Evolutionary conservation across 2,329 filamentous ascomycete species (phyloP).

Genomic region (Cryphonectria radicalis): DNA sequence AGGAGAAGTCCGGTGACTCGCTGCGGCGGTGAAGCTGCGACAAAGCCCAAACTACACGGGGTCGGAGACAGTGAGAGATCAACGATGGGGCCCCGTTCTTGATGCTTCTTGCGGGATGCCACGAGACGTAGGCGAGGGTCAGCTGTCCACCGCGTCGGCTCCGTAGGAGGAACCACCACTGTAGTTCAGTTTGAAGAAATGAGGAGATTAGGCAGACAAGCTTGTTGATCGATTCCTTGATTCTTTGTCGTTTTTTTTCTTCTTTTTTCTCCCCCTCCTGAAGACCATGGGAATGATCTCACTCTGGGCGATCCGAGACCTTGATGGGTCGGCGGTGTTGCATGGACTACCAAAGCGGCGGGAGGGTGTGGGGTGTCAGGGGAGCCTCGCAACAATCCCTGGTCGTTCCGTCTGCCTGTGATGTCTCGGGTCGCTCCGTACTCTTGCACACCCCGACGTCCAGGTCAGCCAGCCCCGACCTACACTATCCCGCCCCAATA

Average conservation of each 20-base stretch:
- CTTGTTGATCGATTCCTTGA: neutral
- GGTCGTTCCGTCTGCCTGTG: neutral
- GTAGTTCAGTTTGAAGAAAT: neutral
- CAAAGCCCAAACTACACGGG: constrained; percentile 16
- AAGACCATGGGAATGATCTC: neutral
- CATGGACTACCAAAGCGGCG: neutral
- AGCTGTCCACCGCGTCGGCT: neutral
- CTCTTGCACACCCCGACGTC: neutral
- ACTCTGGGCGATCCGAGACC: neutral
- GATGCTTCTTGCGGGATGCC: neutral
- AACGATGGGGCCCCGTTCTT: neutral
- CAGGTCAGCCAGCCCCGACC: neutral
- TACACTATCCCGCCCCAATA: neutral
- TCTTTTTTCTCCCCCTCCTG: neutral
- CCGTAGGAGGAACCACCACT: neutral
- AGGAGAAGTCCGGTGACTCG: too few relatives aligned
- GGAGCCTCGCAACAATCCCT: constrained; percentile 10
- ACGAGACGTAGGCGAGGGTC: constrained; percentile 5
- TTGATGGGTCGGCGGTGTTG: constrained; percentile 1
- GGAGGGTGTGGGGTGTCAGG: constrained; percentile 10
- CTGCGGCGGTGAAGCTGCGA: constrained; percentile 16
- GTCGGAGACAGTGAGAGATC: constrained; percentile 6
- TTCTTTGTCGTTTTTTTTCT: neutral
- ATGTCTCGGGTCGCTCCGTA: neutral
- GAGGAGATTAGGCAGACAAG: neutral